Conservation (phyloP, 2,329 filamentous ascomycete genomes). For the Cyphellophora europaea region DNA sequence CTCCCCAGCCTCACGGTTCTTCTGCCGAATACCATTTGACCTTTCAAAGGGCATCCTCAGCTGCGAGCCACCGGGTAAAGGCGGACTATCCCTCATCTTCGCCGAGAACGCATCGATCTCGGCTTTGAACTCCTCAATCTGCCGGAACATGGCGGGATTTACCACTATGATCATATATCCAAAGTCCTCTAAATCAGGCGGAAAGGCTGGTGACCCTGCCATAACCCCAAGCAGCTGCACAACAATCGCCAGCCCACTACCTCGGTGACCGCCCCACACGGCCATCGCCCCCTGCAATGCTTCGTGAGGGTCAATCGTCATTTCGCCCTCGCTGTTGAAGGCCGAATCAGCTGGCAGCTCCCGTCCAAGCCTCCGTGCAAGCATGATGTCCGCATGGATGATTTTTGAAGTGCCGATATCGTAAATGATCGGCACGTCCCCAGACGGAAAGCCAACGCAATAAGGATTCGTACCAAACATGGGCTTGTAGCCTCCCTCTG, state of each 20-base stretch:
- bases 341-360: constrained; percentile 8
- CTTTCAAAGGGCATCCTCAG: constrained; percentile 9
- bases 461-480: constrained; percentile 10
- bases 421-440: constrained; percentile 8
- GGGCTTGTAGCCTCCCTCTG: constrained; percentile 8
- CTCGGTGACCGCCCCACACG: constrained; percentile 9
- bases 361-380: constrained; percentile 6
- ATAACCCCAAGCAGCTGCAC: constrained; percentile 10
- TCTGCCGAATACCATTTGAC: constrained; percentile 4
- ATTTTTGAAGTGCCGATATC: constrained; percentile 11
- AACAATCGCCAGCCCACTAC: constrained; percentile 9
- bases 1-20: constrained; percentile 3
- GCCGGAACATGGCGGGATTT: constrained; percentile 8
- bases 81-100: background rate
- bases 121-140: constrained; percentile 10
- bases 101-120: constrained; percentile 5
- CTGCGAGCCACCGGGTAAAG: background rate
- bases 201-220: constrained; percentile 8
- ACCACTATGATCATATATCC: constrained; percentile 10
- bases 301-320: constrained; percentile 7
- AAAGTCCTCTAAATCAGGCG: constrained; percentile 7
- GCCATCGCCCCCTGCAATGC: constrained; percentile 8
- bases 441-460: constrained; percentile 10
- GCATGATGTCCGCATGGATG: constrained; percentile 8
- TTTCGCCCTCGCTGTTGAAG: constrained; percentile 7